Conservation (phyloP, 2,329 filamentous ascomycete genomes). For the Exophiala xenobiotica region DNA sequence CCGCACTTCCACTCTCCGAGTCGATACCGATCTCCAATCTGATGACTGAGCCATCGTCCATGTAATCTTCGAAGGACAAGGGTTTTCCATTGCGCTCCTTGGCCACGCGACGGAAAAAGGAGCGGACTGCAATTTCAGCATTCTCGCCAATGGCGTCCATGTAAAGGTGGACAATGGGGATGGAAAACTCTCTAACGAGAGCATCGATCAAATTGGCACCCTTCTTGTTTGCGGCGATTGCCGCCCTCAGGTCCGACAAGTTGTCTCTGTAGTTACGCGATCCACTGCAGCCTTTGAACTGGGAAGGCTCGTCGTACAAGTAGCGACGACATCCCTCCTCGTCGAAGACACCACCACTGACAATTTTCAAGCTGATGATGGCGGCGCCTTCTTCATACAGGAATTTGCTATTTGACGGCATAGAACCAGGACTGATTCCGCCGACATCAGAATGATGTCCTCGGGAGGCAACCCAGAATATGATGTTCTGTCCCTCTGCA, state of each 20-base stretch:
- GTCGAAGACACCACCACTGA: conserved; percentile 37
- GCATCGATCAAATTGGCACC: conserved; percentile 39
- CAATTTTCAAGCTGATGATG: conserved; percentile 44
- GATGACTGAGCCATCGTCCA: conserved; percentile 44
- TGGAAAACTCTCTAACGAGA: conserved; percentile 38
- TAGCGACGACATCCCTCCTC: conserved; percentile 35
- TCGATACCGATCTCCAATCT: conserved; percentile 37
- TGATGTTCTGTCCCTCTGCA: conserved; percentile 62
- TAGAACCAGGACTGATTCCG: conserved; percentile 35
- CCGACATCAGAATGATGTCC: conserved; percentile 70
- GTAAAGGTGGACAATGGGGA: conserved; percentile 39
- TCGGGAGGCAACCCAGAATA: conserved; percentile 74
- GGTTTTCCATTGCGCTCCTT: conserved; percentile 20
- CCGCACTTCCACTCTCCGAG: conserved; percentile 34
- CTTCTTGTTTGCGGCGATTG: conserved; percentile 45
- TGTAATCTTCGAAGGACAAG: conserved; percentile 37
- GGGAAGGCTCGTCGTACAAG: conserved; percentile 30
- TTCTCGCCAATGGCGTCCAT: conserved; percentile 42
- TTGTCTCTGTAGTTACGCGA: conserved; percentile 40
- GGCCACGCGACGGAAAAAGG: conserved; percentile 24
- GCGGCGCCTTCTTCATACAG: conserved; percentile 50
- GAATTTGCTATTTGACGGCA: conserved; percentile 47
- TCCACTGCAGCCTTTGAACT: conserved; percentile 12
- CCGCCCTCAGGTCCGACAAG: conserved; percentile 46
- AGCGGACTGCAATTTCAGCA: conserved; percentile 38